phyloP scores from a whole-genome alignment of 768 basidiomycete genomes.

The Agaricus subrufescens region DNA sequence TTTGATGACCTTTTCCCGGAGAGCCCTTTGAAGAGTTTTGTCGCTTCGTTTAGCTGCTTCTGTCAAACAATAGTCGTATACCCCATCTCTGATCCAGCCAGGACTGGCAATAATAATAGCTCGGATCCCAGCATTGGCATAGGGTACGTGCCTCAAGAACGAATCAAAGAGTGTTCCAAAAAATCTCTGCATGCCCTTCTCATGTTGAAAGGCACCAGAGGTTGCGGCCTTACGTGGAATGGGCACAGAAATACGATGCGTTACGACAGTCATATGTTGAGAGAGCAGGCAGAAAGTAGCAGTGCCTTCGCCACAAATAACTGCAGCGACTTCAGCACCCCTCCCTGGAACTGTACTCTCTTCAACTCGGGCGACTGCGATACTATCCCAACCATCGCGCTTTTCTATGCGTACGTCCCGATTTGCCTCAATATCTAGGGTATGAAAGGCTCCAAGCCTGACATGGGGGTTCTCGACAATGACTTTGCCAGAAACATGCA shows the following conservation, averaged over 20 bases:
- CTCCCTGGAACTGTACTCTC: conserved; percentile 91
- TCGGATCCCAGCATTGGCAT: conserved; percentile 60
- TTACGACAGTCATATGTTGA: conserved; percentile 93
- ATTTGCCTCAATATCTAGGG: conserved; percentile 88
- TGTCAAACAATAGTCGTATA: conserved; percentile 76
- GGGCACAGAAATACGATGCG: conserved; percentile 83
- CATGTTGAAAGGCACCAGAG: conserved; percentile 77
- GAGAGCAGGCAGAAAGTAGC: conserved; percentile 94
- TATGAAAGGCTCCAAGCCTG: conserved; percentile 90
- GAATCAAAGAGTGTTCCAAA: conserved; percentile 82
- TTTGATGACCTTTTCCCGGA: conserved; percentile 81
- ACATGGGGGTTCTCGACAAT: conserved; percentile 85
- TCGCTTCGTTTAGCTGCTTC: conserved; percentile 81
- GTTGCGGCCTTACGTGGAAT: conserved; percentile 91
- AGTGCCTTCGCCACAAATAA: conserved; percentile 94
- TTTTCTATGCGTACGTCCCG: conserved; percentile 90
- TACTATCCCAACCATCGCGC: conserved; percentile 84
- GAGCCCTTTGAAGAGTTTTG: conserved; percentile 69
- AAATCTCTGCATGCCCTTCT: conserved; percentile 86
- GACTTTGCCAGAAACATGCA: conserved; percentile 87
- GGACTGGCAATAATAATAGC: conserved; percentile 97
- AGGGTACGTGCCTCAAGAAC: conserved; percentile 89
- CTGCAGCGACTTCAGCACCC: conserved; percentile 93
- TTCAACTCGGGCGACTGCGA: conserved; percentile 75
- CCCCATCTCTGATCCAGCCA: conserved; percentile 90